These are phyloP conservation scores for Phytopythium oedochilum DNA, from an alignment of 352 stramenopile species.

Conservation along the genomic window DNA sequence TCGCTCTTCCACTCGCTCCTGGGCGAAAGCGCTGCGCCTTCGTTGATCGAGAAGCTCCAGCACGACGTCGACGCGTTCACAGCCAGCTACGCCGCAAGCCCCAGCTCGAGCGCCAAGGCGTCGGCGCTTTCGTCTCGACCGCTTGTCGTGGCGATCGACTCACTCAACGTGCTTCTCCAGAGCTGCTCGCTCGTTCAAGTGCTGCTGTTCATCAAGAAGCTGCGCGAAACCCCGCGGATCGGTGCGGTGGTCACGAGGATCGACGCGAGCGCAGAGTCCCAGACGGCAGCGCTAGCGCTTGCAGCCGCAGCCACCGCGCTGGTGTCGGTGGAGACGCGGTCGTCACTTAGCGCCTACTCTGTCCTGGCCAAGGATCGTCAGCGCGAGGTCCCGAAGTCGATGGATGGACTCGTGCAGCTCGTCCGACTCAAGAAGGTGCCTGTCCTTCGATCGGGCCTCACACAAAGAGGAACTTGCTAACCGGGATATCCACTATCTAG, in stretches of 20 bases:
- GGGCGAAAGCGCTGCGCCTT: background rate
- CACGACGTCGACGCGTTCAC: conserved; percentile 22
- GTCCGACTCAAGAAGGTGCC: conserved; percentile 66
- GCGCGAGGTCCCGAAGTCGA: conserved; percentile 49
- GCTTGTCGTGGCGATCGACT: conserved; percentile 58
- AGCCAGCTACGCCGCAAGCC: background rate
- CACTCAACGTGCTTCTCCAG: conserved; percentile 56
- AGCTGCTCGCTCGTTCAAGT: conserved; percentile 36
- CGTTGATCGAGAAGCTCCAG: conserved; percentile 24
- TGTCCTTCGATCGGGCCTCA: background rate
- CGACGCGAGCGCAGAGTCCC: conserved; percentile 27
- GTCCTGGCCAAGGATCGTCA: conserved; percentile 54
- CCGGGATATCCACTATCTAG: conserved; percentile 12
- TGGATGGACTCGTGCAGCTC: conserved; percentile 55
- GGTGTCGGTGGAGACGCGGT: conserved; percentile 47
- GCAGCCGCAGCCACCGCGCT: conserved; percentile 39
- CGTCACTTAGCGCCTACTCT: conserved; percentile 48
- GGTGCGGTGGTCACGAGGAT: conserved; percentile 44
- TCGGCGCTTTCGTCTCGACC: conserved; percentile 17
- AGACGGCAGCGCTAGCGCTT: conserved; percentile 19
- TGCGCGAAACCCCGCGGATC: conserved; percentile 24
- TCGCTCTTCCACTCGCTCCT: conserved; percentile 15
- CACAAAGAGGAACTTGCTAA: conserved; percentile 1
- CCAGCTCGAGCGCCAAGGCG: background rate
- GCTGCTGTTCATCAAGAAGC: conserved; percentile 30